Evolutionary conservation across 805 yeast genomes (phyloP).

Genomic region (Yarrowia divulgata): DNA sequence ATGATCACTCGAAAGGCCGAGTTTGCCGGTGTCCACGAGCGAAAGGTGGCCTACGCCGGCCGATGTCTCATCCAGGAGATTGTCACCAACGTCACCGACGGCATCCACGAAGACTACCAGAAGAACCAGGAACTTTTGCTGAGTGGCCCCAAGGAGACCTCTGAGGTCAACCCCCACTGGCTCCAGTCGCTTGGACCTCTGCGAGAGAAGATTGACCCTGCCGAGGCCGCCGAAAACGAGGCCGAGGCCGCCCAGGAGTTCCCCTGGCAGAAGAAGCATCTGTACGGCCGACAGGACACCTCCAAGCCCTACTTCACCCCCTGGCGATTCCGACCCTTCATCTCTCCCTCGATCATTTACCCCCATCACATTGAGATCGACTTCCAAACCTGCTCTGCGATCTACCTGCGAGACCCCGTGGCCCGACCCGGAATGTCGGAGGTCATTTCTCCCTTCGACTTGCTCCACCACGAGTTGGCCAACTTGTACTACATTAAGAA

Average conservation of each 20-base stretch:
- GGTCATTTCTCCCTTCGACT: constrained; percentile 87
- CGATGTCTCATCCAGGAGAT: constrained; percentile 14
- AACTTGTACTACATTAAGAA: constrained; percentile 77
- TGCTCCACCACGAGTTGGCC: constrained; percentile 87
- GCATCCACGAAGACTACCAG: background rate
- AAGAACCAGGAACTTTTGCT: background rate
- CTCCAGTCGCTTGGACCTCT: constrained; percentile 54
- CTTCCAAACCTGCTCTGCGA: constrained; percentile 91
- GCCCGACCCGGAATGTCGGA: constrained; percentile 97
- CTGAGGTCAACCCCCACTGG: constrained; percentile 53
- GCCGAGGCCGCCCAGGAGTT: constrained; percentile 56
- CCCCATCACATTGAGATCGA: constrained; percentile 93
- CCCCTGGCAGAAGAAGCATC: constrained; percentile 80
- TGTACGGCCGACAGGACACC: constrained; percentile 82
- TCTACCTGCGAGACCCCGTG: constrained; percentile 95
- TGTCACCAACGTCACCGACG: background rate
- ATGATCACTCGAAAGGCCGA: constrained; percentile 17
- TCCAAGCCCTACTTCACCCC: constrained; percentile 90
- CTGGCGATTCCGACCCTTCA: constrained; percentile 92
- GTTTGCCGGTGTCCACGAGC: constrained; percentile 6
- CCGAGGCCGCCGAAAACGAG: constrained; percentile 61
- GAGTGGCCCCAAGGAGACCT: too few species aligned
- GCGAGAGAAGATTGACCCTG: constrained; percentile 56
- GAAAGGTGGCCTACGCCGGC: constrained; percentile 30
- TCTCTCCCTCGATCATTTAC: constrained; percentile 89